These are phyloP conservation scores for Paracamarosporium sp. DNA, from an alignment of 2,329 filamentous ascomycete genomes.

Conservation along the genomic window DNA sequence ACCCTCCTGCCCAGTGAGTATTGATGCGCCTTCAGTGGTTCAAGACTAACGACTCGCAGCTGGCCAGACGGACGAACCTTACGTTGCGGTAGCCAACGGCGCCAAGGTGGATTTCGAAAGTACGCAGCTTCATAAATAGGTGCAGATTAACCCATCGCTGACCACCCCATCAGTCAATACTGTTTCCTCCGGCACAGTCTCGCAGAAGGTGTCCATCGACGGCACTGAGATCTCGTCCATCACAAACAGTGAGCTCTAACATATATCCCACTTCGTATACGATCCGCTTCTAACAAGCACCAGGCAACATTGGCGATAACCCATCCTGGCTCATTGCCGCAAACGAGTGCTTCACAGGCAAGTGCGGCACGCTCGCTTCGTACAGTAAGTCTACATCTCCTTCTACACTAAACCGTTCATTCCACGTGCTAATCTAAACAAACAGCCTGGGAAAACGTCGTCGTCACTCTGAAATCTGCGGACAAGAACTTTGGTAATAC, in stretches of 20 bases:
- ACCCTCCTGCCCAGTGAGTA: neutral
- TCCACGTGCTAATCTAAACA: neutral
- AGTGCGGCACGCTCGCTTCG: neutral
- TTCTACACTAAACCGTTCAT: no score
- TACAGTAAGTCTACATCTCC: neutral
- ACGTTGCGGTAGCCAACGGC: neutral
- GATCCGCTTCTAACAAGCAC: no score
- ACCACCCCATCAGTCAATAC: no score
- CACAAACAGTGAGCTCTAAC: no score
- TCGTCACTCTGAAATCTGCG: neutral
- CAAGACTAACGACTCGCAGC: no score
- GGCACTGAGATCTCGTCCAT: neutral
- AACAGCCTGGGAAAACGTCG: neutral
- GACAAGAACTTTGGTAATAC: neutral
- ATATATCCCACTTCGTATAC: no score
- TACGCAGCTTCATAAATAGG: no score
- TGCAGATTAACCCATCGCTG: no score
- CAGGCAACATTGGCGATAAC: neutral
- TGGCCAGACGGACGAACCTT: neutral
- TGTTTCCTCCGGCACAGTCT: neutral
- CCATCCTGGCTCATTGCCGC: neutral
- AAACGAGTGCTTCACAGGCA: neutral
- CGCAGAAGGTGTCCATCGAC: neutral
- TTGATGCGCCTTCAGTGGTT: no score
- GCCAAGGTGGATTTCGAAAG: neutral